Evolutionary conservation across 2,329 filamentous ascomycete genomes (phyloP).

Genomic region (Ophiostoma novo-ulmi): DNA sequence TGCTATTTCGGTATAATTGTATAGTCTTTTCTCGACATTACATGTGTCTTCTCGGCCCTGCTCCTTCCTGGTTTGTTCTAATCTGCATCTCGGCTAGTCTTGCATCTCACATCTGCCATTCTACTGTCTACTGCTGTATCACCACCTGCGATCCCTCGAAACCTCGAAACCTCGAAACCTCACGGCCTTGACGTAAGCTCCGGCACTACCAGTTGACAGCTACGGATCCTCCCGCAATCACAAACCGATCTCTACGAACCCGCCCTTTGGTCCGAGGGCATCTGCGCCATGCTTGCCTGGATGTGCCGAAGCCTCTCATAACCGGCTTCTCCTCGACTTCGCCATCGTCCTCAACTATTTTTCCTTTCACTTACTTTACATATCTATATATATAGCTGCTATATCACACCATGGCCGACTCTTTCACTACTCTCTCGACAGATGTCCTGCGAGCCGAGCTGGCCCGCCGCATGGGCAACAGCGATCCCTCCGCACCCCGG

Average conservation of each 20-base stretch:
- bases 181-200: neutral
- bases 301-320: conserved; percentile 14
- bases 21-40: neutral
- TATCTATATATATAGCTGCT: neutral
- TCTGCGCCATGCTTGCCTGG: conserved; percentile 12
- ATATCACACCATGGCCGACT: neutral
- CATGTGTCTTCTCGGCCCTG: conserved; percentile 7
- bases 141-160: neutral
- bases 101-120: neutral
- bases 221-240: neutral
- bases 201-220: neutral
- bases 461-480: conserved; percentile 41
- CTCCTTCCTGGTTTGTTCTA: neutral
- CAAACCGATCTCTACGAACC: neutral
- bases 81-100: neutral
- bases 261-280: neutral
- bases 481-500: conserved; percentile 35
- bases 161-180: neutral
- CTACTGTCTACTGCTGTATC: neutral
- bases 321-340: neutral
- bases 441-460: conserved; percentile 50
- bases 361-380: neutral
- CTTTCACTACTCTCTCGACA: conserved; percentile 36
- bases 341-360: neutral
- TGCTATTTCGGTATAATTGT: neutral